Base-by-base conservation (phyloP, 805 yeast genomes). In the Candida tibetensis region DNA sequence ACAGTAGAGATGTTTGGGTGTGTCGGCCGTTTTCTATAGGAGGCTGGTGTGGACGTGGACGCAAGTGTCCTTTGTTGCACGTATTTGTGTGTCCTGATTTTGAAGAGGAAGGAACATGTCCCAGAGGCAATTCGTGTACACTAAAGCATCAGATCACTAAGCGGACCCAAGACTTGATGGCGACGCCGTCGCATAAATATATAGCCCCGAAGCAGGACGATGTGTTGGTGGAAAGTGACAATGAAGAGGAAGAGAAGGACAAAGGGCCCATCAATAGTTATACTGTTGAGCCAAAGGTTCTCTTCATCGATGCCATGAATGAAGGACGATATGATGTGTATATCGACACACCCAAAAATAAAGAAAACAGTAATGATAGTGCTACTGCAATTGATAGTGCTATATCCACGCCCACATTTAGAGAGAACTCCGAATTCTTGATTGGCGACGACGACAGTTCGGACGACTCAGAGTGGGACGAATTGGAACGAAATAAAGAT, bases 1-100 rank as follows among this genome's bases (percentile, higher is more conserved):
- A 50, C 50, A 18, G 49, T 55, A 31, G 44, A 30, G 70, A 65
- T 19, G 60, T 79, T 3, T 60, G 67, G 52, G 65, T 77, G 0
- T 85, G 95, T 52, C 66, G 86, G 16, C 79, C 74, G 19, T 86
- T 85, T 63, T 74, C 90, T 4, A 49, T 80, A 23, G 76, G 76
- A 13, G 89, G 90, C 1, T 83, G 75, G 62, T 86, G 95, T 57
- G 73, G 65, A 21, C 57, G 75, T 17, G 95, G 93, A 0, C 51
- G 60, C 17, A 45, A 51, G 21, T 85, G 95, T 52, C 67, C 72
- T 4, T 71, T 74, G 32, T 57, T 72, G 25, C 95, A 85, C 52
- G 58, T 62, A 12, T 72, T 66, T 47, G 76, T 76, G 41, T 85
- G 95, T 59, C 91, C 95, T 0, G 91, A 85, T 51, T 75, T 71